Conservation (phyloP, 169 alveolate genomes). For the Cryptosporidium muris region DNA sequence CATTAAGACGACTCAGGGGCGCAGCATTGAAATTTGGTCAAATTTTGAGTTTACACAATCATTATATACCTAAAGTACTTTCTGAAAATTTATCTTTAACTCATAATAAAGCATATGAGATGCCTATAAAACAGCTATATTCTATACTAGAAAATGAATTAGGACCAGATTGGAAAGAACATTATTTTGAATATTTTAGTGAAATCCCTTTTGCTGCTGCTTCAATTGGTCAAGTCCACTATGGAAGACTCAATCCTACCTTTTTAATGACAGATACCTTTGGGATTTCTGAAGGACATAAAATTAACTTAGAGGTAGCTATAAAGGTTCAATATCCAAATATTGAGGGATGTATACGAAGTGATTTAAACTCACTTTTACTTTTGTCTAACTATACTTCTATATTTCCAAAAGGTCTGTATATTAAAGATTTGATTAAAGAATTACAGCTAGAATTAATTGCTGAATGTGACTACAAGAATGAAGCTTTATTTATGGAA, state of each 20-base stretch:
- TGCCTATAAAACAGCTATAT: constrained; percentile 72
- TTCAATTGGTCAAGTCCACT: constrained; percentile 77
- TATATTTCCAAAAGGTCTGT: constrained; percentile 76
- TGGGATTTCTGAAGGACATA: constrained; percentile 23
- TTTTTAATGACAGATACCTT: too few species aligned
- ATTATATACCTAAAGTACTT: constrained; percentile 70
- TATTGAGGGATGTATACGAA: constrained; percentile 64
- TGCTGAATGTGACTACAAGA: constrained; percentile 77
- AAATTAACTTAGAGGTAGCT: constrained; percentile 69
- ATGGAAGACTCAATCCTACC: constrained; percentile 13
- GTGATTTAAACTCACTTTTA: constrained; percentile 72
- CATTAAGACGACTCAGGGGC: constrained; percentile 75
- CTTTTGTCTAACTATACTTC: constrained; percentile 25
- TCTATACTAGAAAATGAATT: constrained; percentile 67
- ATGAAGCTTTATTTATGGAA: constrained; percentile 72
- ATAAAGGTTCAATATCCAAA: constrained; percentile 73
- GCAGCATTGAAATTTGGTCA: constrained; percentile 76
- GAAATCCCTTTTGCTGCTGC: constrained; percentile 76
- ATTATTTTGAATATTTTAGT: constrained; percentile 57
- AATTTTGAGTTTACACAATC: constrained; percentile 73
- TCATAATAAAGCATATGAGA: constrained; percentile 74
- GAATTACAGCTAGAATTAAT: constrained; percentile 75
- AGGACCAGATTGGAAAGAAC: constrained; percentile 72
- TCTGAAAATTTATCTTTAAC: constrained; percentile 73
- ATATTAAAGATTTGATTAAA: constrained; percentile 74